phyloP scores from a whole-genome alignment of 2,329 filamentous ascomycete species.

The Coniochaeta sp. region DNA sequence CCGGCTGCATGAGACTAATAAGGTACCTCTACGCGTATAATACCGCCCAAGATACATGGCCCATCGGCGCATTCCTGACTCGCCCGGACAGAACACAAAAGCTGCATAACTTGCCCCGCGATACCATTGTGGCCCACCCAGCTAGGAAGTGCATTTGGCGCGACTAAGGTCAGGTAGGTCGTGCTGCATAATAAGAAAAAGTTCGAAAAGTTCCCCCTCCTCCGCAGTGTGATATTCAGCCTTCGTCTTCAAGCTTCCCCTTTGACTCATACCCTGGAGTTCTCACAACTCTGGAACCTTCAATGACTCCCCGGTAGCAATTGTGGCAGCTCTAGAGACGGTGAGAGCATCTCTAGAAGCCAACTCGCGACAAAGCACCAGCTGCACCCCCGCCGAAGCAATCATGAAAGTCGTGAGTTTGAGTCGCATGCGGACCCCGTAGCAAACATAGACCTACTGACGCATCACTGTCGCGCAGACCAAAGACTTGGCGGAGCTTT shows the following conservation, averaged over 20 bases:
- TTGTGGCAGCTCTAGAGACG: constrained; percentile 68
- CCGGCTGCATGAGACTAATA: too few relatives aligned
- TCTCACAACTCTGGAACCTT: constrained; percentile 13
- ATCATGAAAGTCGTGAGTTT: constrained; percentile 28
- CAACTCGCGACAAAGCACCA: constrained; percentile 32
- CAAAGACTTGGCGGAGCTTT: constrained; percentile 78
- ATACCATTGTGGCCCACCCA: constrained; percentile 6
- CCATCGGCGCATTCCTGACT: too few relatives aligned
- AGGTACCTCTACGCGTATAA: too few relatives aligned
- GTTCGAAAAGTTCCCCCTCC: constrained; percentile 1
- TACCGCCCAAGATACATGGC: too few relatives aligned
- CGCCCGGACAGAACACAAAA: too few relatives aligned
- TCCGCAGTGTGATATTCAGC: neutral
- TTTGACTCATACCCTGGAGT: neutral
- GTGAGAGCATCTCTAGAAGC: constrained; percentile 71
- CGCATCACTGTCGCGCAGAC: constrained; percentile 33
- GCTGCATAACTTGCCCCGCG: constrained; percentile 3
- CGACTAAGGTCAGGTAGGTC: too few relatives aligned
- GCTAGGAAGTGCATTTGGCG: neutral
- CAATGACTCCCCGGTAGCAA: constrained; percentile 64
- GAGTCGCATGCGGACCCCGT: neutral
- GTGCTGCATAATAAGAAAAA: constrained; percentile 4
- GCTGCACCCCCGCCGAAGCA: constrained; percentile 7
- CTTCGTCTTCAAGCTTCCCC: neutral
- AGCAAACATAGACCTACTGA: constrained; percentile 14